A percentile compares a stretch with the other conserved stretches of the same genome.
Conservation (phyloP, 2,329 filamentous ascomycete species). For the Botrytis paeoniae region DNA sequence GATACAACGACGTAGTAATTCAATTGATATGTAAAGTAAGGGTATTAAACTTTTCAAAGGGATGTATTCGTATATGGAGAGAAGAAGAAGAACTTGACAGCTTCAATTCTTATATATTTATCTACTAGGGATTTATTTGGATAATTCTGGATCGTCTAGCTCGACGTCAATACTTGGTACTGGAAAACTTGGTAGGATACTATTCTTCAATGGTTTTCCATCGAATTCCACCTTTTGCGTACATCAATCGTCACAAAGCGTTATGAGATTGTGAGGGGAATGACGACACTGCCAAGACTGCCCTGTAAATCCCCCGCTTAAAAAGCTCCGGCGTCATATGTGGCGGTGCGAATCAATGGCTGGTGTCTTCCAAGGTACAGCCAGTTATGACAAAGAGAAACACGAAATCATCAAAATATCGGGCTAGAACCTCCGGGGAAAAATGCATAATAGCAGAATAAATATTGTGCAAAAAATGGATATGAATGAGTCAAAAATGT, state of each 20-base stretch:
- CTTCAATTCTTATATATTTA: not conserved
- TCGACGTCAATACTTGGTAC: not conserved
- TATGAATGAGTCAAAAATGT: not conserved
- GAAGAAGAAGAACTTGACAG: not conserved
- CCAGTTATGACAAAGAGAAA: constrained; percentile 1
- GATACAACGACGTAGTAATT: not conserved
- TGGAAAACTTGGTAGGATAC: not conserved
- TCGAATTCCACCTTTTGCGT: not conserved
- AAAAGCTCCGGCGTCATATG: not conserved
- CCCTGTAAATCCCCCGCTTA: not conserved
- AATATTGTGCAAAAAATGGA: not conserved
- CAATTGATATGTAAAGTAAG: not conserved
- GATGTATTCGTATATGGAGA: not conserved
- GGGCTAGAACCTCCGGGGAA: not conserved
- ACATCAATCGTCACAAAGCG: not conserved
- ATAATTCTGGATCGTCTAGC: not conserved
- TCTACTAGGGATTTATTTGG: not conserved
- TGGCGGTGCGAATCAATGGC: not conserved
- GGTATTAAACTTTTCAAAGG: not conserved
- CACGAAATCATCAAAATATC: not conserved
- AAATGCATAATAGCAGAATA: not conserved
- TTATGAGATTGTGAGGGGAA: not conserved
- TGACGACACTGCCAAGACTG: not conserved
- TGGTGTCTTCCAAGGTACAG: not conserved
- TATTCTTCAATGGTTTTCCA: not conserved